A percentile compares a stretch with the other conserved stretches of the same genome.
Conservation (phyloP, 2,329 filamentous ascomycete species). For the Pseudocercospora crystallina region DNA sequence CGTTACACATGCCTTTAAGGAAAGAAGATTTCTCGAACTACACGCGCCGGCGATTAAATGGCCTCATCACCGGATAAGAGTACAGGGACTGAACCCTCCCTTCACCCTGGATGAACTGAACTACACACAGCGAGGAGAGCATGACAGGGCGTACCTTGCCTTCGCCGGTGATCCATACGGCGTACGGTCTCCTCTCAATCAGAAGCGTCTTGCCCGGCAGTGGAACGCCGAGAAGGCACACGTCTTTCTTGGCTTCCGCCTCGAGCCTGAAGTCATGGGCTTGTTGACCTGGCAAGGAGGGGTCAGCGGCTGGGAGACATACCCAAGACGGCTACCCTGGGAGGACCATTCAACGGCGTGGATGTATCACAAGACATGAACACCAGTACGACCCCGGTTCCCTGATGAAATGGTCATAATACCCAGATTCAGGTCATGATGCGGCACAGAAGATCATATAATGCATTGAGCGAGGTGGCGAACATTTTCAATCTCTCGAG, state of each 20-base stretch:
- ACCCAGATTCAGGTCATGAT: no score
- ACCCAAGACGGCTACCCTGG: slow-evolving; percentile 30
- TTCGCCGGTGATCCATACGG: slow-evolving; percentile 45
- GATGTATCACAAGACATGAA: slow-evolving; percentile 5
- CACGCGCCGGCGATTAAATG: slow-evolving; percentile 45
- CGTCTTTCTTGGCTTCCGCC: slow-evolving; percentile 21
- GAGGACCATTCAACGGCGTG: slow-evolving; percentile 16
- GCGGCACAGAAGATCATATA: no score
- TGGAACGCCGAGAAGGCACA: slow-evolving; percentile 35
- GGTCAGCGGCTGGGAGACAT: slow-evolving; percentile 28
- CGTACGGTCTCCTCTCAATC: slow-evolving; percentile 32
- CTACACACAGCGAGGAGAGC: slow-evolving; percentile 39
- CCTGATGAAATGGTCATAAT: no score
- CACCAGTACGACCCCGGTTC: no score
- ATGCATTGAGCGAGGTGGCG: no score
- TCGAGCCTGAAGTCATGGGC: slow-evolving; percentile 25
- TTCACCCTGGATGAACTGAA: slow-evolving; percentile 40
- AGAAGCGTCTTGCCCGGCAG: slow-evolving; percentile 42
- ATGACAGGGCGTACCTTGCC: slow-evolving; percentile 36
- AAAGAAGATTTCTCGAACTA: slow-evolving; percentile 41
- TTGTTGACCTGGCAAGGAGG: slow-evolving; percentile 32
- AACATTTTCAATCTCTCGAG: no score
- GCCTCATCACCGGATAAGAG: slow-evolving; percentile 41
- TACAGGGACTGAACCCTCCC: slow-evolving; percentile 48
- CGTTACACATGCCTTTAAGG: slow-evolving; percentile 51